Evolutionary conservation across 352 stramenopile genomes (phyloP).

Genomic region (Phytophthora pluvialis): DNA sequence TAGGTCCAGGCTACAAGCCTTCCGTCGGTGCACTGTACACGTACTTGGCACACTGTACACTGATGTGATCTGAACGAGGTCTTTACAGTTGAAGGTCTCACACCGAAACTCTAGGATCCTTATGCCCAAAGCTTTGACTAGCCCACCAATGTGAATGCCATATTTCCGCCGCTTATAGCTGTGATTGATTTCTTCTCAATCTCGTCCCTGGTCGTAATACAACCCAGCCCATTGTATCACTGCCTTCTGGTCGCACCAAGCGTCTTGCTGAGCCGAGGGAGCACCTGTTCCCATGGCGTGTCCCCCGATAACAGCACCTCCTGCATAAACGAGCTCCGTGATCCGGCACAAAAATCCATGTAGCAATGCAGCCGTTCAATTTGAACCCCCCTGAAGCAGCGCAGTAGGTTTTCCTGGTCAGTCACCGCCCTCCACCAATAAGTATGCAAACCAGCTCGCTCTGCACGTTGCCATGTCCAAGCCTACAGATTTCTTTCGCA

Average conservation of each 20-base stretch:
- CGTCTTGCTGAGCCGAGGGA: not conserved
- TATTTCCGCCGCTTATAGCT: no score
- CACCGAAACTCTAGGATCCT: conserved; percentile 24
- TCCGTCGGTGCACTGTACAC: conserved; percentile 1
- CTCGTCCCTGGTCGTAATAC: not conserved
- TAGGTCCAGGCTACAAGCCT: not conserved
- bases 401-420: no score
- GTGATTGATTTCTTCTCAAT: not conserved
- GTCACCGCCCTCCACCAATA: no score
- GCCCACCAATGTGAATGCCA: not conserved
- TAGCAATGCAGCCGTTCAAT: no score
- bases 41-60: no score
- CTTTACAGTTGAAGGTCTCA: conserved; percentile 17
- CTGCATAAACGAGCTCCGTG: conserved; percentile 1
- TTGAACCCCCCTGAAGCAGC: no score
- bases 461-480: no score
- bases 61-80: conserved; percentile 1
- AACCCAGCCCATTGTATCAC: not conserved
- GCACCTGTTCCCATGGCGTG: conserved; percentile 12
- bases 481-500: not conserved
- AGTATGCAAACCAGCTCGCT: no score
- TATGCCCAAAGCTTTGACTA: not conserved
- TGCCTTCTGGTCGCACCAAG: conserved; percentile 3
- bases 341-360: not conserved
- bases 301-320: conserved; percentile 8